Percentiles rank a stretch among this genome's conserved stretches.
phyloP scores from a whole-genome alignment of 1,139 yeast genomes.

The Yamadazyma triangularis region DNA sequence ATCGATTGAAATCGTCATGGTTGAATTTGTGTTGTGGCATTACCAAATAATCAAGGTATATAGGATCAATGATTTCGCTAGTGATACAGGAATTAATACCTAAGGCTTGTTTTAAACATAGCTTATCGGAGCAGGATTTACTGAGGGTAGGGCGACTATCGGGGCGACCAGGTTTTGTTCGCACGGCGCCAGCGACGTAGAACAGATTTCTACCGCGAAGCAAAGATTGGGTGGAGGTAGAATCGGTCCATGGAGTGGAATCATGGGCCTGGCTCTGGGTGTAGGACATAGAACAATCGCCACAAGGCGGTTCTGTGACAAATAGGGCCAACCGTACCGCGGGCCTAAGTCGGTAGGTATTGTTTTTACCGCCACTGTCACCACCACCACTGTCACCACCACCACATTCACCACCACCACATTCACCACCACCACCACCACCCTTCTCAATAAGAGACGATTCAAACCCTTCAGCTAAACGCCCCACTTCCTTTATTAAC shows the following conservation, averaged over 20 bases:
- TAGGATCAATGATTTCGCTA: constrained; percentile 31
- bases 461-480: too few relatives aligned
- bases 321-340: constrained; percentile 55
- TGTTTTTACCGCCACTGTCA: too few relatives aligned
- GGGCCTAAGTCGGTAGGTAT: too few relatives aligned
- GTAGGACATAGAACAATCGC: constrained; percentile 70
- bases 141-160: constrained; percentile 70
- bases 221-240: constrained; percentile 2
- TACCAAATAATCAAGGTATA: constrained; percentile 52
- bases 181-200: constrained; percentile 53
- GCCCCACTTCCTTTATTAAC: constrained; percentile 18
- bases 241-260: constrained; percentile 11
- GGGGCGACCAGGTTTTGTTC: constrained; percentile 88
- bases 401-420: too few relatives aligned
- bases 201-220: constrained; percentile 66
- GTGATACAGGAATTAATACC: constrained; percentile 57
- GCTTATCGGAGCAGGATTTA: constrained; percentile 86
- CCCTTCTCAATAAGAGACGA: too few relatives aligned
- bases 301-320: constrained; percentile 86
- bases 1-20: constrained; percentile 42
- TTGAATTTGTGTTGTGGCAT: constrained; percentile 37
- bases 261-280: constrained; percentile 13
- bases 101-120: constrained; percentile 57
- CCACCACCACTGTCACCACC: too few relatives aligned
- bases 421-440: too few relatives aligned